Conservation (phyloP, 495 filamentous ascomycete species). For the Penicillium arizonense region DNA sequence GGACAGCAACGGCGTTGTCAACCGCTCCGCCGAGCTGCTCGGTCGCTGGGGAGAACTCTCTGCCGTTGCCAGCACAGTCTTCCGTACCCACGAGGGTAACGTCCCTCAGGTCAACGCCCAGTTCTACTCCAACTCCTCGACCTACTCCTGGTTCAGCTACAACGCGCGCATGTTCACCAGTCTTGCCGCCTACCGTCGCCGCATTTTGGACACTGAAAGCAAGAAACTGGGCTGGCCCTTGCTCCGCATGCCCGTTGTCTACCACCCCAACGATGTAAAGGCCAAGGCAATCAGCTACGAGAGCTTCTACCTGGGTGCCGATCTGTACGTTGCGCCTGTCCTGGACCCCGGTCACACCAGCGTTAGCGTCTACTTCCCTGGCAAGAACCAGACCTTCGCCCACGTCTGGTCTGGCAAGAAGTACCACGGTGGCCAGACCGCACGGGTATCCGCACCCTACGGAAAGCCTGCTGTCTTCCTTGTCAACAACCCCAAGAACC, state of each 20-base stretch:
- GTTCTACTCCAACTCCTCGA: slow-evolving; percentile 23
- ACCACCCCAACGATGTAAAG: slow-evolving; percentile 18
- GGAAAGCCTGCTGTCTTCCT: slow-evolving; percentile 26
- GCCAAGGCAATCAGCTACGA: slow-evolving; percentile 24
- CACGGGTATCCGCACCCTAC: slow-evolving; percentile 13
- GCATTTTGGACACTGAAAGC: slow-evolving; percentile 24
- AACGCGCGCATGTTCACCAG: slow-evolving; percentile 27
- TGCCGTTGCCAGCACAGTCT: slow-evolving; percentile 20
- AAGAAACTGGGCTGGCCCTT: slow-evolving; percentile 22
- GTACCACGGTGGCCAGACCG: slow-evolving; percentile 18
- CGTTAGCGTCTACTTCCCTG: slow-evolving; percentile 25
- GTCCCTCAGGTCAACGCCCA: slow-evolving; percentile 22
- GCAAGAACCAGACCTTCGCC: slow-evolving; percentile 14
- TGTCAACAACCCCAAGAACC: slow-evolving; percentile 17
- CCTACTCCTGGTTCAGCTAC: slow-evolving; percentile 21
- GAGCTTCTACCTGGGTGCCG: slow-evolving; percentile 25
- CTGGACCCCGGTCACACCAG: slow-evolving; percentile 14
- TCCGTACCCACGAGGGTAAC: slow-evolving; percentile 27
- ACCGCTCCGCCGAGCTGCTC: slow-evolving; percentile 22
- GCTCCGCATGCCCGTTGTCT: slow-evolving; percentile 25
- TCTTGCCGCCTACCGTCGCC: slow-evolving; percentile 18
- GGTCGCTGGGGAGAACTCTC: slow-evolving; percentile 26
- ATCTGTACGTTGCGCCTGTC: slow-evolving; percentile 25
- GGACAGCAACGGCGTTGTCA: slow-evolving; percentile 16
- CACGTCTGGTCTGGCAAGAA: slow-evolving; percentile 21